A percentile compares a stretch with the other conserved stretches of the same genome.
These are phyloP conservation scores for Saturnispora hagleri DNA, from an alignment of 805 yeast species.

Conservation along the genomic window DNA sequence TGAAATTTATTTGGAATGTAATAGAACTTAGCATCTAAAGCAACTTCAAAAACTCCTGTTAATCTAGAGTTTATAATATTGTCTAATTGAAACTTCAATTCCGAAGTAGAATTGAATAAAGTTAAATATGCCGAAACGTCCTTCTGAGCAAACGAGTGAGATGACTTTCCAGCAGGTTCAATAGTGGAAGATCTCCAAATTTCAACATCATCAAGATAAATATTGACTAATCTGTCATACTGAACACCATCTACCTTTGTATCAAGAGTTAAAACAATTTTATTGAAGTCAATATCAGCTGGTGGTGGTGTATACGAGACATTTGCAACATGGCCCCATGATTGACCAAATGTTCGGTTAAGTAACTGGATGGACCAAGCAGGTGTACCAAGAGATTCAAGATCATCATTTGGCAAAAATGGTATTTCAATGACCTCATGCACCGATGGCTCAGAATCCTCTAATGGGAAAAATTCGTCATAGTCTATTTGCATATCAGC, in stretches of 20 bases:
- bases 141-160: constrained; percentile 44
- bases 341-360: constrained; percentile 43
- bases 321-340: constrained; percentile 51
- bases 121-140: constrained; percentile 52
- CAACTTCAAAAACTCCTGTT: constrained; percentile 52
- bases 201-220: constrained; percentile 52
- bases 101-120: constrained; percentile 37
- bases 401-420: constrained; percentile 19
- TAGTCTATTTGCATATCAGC: not conserved
- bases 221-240: constrained; percentile 56
- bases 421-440: constrained; percentile 28
- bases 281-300: constrained; percentile 35
- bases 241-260: constrained; percentile 51
- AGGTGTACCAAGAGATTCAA: constrained; percentile 22
- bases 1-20: not conserved
- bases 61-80: constrained; percentile 46
- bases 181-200: constrained; percentile 82
- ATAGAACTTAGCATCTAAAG: constrained; percentile 31
- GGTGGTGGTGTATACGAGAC: constrained; percentile 37
- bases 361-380: constrained; percentile 35
- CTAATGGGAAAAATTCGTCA: not conserved
- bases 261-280: constrained; percentile 44
- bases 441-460: not conserved
- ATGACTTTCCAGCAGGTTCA: constrained; percentile 53
- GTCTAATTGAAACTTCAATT: constrained; percentile 52